These are phyloP conservation scores for Amanita thiersii DNA, from an alignment of 768 basidiomycete genomes.

Conservation along the genomic window DNA sequence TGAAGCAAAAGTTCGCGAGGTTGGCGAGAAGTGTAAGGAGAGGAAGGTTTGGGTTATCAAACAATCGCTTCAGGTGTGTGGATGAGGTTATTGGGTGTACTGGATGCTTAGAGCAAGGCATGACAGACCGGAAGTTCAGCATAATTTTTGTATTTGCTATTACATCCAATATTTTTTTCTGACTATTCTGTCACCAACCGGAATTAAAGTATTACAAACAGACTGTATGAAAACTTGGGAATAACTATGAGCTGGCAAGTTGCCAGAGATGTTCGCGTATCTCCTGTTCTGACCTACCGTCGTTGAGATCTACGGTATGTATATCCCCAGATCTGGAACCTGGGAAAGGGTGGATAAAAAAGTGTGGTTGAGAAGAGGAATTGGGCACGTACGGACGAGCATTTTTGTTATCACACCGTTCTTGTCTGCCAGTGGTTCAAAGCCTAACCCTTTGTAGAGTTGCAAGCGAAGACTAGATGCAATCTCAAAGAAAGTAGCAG, in stretches of 20 bases:
- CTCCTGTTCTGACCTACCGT: conserved; percentile 25
- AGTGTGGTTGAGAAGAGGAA: not conserved
- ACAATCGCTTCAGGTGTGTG: conserved; percentile 21
- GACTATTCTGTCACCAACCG: no score
- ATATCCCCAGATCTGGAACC: conserved; percentile 42
- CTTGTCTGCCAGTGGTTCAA: conserved; percentile 55
- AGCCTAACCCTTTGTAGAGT: conserved; percentile 65
- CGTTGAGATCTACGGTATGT: conserved; percentile 30
- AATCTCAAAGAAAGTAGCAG: not conserved
- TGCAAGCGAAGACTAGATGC: conserved; percentile 50
- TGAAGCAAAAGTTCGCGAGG: conserved; percentile 72
- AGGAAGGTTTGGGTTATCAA: conserved; percentile 72
- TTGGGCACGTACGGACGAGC: conserved; percentile 51
- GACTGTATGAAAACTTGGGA: not conserved
- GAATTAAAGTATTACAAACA: no score
- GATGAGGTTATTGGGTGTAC: no score
- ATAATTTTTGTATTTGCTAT: no score
- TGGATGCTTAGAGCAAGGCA: no score
- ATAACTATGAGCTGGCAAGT: conserved; percentile 32
- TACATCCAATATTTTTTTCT: no score
- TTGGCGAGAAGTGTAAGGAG: conserved; percentile 66
- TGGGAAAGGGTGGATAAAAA: conserved; percentile 17
- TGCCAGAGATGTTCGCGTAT: conserved; percentile 36
- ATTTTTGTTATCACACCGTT: conserved; percentile 46
- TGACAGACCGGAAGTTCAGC: no score